Conservation (phyloP, 176 grass and related monocot species). For the Avena atlantica region DNA sequence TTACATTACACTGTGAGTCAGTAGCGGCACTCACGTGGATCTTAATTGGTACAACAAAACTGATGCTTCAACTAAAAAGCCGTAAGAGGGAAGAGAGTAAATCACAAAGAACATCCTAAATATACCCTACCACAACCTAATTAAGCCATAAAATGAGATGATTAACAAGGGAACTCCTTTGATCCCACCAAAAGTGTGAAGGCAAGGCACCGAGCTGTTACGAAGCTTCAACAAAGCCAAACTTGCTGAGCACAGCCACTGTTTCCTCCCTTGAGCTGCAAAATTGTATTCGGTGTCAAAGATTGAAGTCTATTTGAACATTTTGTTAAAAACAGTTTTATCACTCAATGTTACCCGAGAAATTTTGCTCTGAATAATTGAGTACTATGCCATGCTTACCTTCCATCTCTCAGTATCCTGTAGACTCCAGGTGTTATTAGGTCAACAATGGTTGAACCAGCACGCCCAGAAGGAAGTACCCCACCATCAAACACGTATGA, state of each 20-base stretch:
- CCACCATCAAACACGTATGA: constrained; percentile 88
- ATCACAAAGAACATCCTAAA: not conserved
- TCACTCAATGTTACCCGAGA: constrained; percentile 8
- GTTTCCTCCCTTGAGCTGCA: constrained; percentile 88
- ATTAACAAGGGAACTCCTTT: constrained; percentile 2
- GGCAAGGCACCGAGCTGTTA: constrained; percentile 25
- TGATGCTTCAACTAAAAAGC: not conserved
- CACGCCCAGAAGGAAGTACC: constrained; percentile 72
- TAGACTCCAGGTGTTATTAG: constrained; percentile 69
- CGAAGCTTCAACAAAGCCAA: constrained; percentile 67
- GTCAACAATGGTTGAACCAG: constrained; percentile 96
- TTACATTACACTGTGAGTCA: not conserved
- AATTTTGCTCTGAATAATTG: constrained; percentile 5
- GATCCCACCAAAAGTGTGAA: constrained; percentile 5
- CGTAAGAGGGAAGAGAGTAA: constrained; percentile 24
- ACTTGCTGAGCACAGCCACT: constrained; percentile 59
- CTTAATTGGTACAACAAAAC: constrained; percentile 21
- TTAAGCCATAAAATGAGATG: constrained; percentile 25
- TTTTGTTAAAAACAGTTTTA: constrained; percentile 16
- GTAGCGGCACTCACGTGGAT: not conserved
- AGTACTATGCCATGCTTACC: constrained; percentile 45
- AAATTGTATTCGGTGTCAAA: constrained; percentile 23
- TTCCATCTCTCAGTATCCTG: constrained; percentile 93
- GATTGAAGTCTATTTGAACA: not conserved
- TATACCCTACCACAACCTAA: constrained; percentile 4